A percentile compares a stretch with the other conserved stretches of the same genome.
phyloP scores from a whole-genome alignment of 305 asterid species.

The Fraxinus albicans region DNA sequence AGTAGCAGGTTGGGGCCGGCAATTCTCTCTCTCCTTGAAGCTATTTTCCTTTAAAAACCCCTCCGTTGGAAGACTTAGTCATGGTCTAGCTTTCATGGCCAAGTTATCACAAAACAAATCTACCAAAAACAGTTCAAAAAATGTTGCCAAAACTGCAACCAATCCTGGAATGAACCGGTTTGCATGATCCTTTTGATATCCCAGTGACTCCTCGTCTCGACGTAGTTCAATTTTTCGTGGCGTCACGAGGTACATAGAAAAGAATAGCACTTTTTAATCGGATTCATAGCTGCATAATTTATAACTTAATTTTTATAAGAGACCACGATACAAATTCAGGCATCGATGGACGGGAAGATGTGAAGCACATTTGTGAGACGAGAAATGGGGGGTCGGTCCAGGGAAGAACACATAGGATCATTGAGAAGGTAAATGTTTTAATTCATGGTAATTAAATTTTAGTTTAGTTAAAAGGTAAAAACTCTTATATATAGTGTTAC shows the following conservation, averaged over 20 bases:
- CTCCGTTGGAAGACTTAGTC: constrained; percentile 54
- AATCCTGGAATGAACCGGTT: constrained; percentile 38
- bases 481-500: too few relatives aligned
- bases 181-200: too few relatives aligned
- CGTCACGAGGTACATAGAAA: constrained; percentile 56
- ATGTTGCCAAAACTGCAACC: constrained; percentile 21
- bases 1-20: constrained; percentile 33
- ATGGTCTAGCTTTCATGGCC: constrained; percentile 46
- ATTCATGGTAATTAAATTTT: too few relatives aligned
- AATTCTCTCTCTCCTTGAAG: constrained; percentile 11
- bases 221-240: constrained; percentile 81
- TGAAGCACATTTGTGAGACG: too few relatives aligned
- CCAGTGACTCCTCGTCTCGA: constrained; percentile 78
- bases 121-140: constrained; percentile 23
- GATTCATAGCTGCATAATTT: neutral
- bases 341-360: too few relatives aligned
- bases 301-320: neutral
- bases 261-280: neutral
- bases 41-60: constrained; percentile 52
- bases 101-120: constrained; percentile 50
- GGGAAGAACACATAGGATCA: too few relatives aligned
- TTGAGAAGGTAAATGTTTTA: too few relatives aligned
- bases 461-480: too few relatives aligned
- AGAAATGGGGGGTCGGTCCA: too few relatives aligned
- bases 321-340: too few relatives aligned